Conservation (phyloP, 2,329 filamentous ascomycete genomes). For the Curvularia verruculosa region DNA sequence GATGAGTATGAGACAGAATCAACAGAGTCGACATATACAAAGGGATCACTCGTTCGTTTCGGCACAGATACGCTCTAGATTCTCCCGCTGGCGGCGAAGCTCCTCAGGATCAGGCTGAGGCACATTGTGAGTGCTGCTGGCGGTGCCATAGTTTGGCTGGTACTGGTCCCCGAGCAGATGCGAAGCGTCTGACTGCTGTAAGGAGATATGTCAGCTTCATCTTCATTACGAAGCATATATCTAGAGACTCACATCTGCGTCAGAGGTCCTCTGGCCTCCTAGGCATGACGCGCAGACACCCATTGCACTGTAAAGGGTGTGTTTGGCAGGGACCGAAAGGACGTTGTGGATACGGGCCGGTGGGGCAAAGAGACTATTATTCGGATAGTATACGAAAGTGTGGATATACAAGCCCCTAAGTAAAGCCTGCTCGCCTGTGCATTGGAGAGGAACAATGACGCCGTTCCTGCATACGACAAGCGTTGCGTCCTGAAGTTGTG, state of each 20-base stretch:
- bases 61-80: slow-evolving; percentile 56
- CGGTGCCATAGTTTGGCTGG: slow-evolving; percentile 54
- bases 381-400: neutral
- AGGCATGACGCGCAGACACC: slow-evolving; percentile 58
- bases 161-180: slow-evolving; percentile 55
- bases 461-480: slow-evolving; percentile 1
- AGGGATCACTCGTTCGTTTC: slow-evolving; percentile 54
- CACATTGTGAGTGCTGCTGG: slow-evolving; percentile 43
- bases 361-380: neutral
- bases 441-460: neutral
- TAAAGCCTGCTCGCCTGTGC: neutral
- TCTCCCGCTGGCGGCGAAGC: slow-evolving; percentile 55
- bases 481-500: slow-evolving; percentile 9
- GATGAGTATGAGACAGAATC: slow-evolving; percentile 23
- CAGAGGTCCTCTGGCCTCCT: slow-evolving; percentile 52
- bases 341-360: neutral
- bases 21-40: neutral
- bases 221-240: slow-evolving; percentile 5
- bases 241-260: slow-evolving; percentile 50
- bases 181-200: slow-evolving; percentile 54
- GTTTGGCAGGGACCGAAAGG: neutral
- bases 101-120: slow-evolving; percentile 57
- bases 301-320: slow-evolving; percentile 47
- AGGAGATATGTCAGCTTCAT: slow-evolving; percentile 34
- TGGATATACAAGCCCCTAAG: neutral